Evolutionary conservation across 1,284 basidiomycete species (phyloP), one percentile per base, ranked within the genome.

Genomic region (Coriolopsis trogii): DNA sequence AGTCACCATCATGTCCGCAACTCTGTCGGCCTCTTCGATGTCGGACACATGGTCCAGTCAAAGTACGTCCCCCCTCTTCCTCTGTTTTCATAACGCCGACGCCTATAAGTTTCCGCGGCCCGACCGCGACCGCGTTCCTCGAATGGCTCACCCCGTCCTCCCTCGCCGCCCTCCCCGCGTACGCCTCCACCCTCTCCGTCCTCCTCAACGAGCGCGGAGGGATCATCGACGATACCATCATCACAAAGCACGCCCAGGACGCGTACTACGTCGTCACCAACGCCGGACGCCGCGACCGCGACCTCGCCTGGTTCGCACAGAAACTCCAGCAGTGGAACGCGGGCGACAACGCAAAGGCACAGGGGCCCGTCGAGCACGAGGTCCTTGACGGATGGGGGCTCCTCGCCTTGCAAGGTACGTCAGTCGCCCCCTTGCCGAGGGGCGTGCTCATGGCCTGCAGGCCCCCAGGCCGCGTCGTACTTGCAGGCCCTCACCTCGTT

Each of bases 261-360:
- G 82, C 85, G 0, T 98, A 87, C 71, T 99, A 98, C 70, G 88
- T 98, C 37, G 97, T 99, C 34, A 99, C 96, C 0, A 99, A 99
- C 67, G 97, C 96, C 2, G 94, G 92, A 1, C 77, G 96, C 28
- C 81, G 93, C 21, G 82, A 85, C 4, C 82, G 86, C 59, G 96
- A 98, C 64, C 75, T 93, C 6, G 77, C 82, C 1, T 95, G 91
- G 87, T 87, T 99, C 65, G 67, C 68, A 34, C 68, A 74, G 39
- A 83, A 86, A 68, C 68, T 97, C 24, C 71, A 73, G 24, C 82
- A 85, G 60, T 96, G 93, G 92, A 94, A 95, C 63, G 66, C 63
- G 33, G 77, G 70, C 51, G 79, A 75, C 58, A 71, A 67, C 26
- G 81, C 70, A 12, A 61, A 66, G 40, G 73, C 75, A 48, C 75